Evolutionary conservation across 805 yeast genomes (phyloP).

Genomic region (Sugiyamaella smithiae): DNA sequence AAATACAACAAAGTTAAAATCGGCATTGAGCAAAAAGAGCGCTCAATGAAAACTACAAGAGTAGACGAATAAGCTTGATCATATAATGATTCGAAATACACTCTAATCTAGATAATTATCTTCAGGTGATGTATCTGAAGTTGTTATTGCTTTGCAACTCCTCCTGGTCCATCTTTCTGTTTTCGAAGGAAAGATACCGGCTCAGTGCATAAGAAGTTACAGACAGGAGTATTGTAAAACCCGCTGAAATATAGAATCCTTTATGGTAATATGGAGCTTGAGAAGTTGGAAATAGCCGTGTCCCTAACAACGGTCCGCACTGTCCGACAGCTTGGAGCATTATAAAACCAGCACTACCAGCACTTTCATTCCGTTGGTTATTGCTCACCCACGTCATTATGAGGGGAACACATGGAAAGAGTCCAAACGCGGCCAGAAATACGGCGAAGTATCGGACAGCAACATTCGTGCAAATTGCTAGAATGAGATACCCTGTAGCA

Average conservation of each 20-base stretch:
- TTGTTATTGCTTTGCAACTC: no score
- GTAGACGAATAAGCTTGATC: no score
- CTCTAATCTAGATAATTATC: no score
- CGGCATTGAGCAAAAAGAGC: no score
- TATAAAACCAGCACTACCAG: slow-evolving; percentile 31
- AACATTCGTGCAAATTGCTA: slow-evolving; percentile 24
- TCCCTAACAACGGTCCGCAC: slow-evolving; percentile 34
- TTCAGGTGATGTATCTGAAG: no score
- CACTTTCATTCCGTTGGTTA: slow-evolving; percentile 31
- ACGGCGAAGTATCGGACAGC: slow-evolving; percentile 46
- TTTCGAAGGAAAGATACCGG: slow-evolving; percentile 14
- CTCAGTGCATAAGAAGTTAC: slow-evolving; percentile 19
- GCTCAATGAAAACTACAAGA: no score
- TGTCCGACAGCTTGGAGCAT: slow-evolving; percentile 32
- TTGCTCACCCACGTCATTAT: slow-evolving; percentile 30
- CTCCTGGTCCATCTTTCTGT: slow-evolving; percentile 21
- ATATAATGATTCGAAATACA: no score
- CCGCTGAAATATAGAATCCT: slow-evolving; percentile 28
- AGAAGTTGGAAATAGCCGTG: slow-evolving; percentile 28
- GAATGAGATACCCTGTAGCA: slow-evolving; percentile 23
- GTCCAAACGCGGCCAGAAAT: slow-evolving; percentile 27
- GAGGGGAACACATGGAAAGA: slow-evolving; percentile 27
- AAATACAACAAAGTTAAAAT: no score
- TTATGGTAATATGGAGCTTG: slow-evolving; percentile 27
- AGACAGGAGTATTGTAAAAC: slow-evolving; percentile 18